Conservation (phyloP, 2,329 filamentous ascomycete species). For the Ceratocystiopsis minuta region DNA sequence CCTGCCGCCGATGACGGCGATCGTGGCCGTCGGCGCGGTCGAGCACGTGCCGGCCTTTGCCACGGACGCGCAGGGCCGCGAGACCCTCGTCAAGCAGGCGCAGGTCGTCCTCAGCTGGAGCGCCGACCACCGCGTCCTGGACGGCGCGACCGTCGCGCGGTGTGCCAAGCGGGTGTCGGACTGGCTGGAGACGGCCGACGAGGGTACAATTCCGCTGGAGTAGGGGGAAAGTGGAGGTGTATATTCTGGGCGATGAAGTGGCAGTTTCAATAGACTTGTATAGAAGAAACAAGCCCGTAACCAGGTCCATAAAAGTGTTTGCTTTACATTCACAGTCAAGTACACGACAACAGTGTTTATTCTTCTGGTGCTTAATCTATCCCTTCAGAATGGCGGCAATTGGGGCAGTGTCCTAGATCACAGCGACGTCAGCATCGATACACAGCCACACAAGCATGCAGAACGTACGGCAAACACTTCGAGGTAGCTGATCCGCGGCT, state of each 20-base stretch:
- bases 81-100: conserved; percentile 29
- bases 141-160: conserved; percentile 58
- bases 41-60: conserved; percentile 71
- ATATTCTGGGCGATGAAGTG: background rate
- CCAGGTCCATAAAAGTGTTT: too few species aligned
- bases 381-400: background rate
- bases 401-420: background rate
- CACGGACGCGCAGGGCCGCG: conserved; percentile 34
- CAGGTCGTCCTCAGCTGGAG: conserved; percentile 39
- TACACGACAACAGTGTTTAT: too few species aligned
- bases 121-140: conserved; percentile 55
- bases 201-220: background rate
- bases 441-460: too few species aligned
- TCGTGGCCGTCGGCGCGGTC: conserved; percentile 59
- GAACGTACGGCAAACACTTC: conserved; percentile 59
- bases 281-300: too few species aligned
- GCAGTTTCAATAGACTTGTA: too few species aligned
- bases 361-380: too few species aligned
- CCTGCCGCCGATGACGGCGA: conserved; percentile 14
- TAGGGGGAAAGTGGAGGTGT: background rate
- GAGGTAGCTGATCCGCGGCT: background rate
- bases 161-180: conserved; percentile 90
- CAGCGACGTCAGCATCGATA: background rate
- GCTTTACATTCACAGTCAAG: too few species aligned
- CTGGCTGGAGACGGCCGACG: conserved; percentile 30